phyloP scores from a whole-genome alignment of 257 asterid species.

The Lantana camara region DNA sequence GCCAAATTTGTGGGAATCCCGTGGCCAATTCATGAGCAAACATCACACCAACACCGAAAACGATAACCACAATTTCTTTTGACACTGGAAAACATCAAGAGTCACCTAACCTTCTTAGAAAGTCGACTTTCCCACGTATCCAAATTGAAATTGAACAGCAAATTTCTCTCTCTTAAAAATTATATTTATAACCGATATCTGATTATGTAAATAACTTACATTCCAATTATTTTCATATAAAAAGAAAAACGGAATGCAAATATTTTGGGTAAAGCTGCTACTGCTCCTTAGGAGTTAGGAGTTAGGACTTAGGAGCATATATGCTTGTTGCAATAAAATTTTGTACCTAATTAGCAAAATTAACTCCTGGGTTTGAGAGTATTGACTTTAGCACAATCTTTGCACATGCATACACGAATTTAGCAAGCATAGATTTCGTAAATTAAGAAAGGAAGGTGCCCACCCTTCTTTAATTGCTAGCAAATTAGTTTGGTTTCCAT shows the following conservation, averaged over 20 bases:
- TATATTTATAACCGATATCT: too few relatives aligned
- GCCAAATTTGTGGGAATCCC: background rate
- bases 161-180: too few relatives aligned
- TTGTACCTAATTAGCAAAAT: background rate
- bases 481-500: slow-evolving; percentile 5
- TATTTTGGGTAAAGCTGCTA: background rate
- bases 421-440: background rate
- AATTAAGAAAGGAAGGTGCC: background rate
- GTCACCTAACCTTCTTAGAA: too few relatives aligned
- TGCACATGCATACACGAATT: slow-evolving; percentile 16
- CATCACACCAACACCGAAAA: background rate
- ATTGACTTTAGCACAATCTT: background rate
- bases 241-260: background rate
- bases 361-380: background rate
- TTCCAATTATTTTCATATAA: too few relatives aligned
- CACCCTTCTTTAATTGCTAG: slow-evolving; percentile 7
- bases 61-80: background rate
- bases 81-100: too few relatives aligned
- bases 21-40: background rate
- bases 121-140: too few relatives aligned
- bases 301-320: too few relatives aligned
- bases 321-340: background rate
- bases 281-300: background rate
- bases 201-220: too few relatives aligned
- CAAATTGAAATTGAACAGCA: background rate